Conservation (phyloP, 169 alveolate genomes). For the Eimeria acervulina region DNA sequence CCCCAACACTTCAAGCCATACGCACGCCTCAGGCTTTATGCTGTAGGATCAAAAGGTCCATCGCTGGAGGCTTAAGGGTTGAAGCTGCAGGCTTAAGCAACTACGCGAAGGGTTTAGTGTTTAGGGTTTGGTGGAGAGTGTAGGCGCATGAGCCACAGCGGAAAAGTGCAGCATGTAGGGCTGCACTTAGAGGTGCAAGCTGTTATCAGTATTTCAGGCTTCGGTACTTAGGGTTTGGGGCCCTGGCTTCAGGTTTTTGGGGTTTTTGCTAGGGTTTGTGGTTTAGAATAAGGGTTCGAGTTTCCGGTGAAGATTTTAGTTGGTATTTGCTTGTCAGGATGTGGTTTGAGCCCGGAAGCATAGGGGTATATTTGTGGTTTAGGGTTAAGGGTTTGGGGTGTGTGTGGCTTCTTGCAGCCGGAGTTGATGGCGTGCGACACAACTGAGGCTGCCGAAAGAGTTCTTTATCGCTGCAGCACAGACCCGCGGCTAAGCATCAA, state of each 20-base stretch:
- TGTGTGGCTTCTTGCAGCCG: conserved; percentile 25
- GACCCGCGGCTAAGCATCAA: conserved; percentile 74
- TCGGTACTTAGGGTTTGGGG: background rate
- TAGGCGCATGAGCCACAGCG: background rate
- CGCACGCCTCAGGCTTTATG: background rate
- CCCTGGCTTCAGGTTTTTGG: background rate
- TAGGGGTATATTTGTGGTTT: background rate
- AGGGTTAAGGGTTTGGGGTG: background rate
- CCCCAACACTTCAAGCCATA: background rate
- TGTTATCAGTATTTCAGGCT: background rate
- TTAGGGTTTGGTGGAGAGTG: background rate
- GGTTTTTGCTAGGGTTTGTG: background rate
- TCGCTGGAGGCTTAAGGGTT: too few species aligned
- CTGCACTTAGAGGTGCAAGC: background rate
- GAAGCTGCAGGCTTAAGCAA: background rate
- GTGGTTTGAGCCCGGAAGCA: background rate
- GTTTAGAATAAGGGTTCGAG: background rate
- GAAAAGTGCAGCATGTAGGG: background rate
- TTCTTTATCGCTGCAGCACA: conserved; percentile 71
- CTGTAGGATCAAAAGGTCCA: background rate
- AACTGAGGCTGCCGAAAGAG: conserved; percentile 53
- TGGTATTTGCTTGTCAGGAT: background rate
- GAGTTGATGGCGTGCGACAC: conserved; percentile 75
- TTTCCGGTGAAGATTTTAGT: background rate
- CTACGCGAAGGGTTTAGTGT: background rate